Evolutionary conservation across 805 yeast species (phyloP), one percentile per base, ranked within the genome.

Genomic region (Teunomyces pallodes): DNA sequence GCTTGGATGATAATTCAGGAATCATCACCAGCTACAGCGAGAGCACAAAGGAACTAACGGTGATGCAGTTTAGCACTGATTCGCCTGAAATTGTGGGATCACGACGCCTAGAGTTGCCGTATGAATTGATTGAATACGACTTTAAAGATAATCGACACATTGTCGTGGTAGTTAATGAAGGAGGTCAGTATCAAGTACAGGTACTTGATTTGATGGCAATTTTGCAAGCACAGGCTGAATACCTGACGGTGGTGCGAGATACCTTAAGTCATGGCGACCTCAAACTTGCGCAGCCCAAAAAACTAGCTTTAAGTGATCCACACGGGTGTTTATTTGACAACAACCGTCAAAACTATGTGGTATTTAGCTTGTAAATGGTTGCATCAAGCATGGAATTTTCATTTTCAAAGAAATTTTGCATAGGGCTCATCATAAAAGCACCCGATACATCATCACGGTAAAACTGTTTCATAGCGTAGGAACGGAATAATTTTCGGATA

Each of bases 261-360:
- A 20, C 43, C 5, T 35, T 51, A n/a, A 17, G 27, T 5, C 40
- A 38, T 9, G 44, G 41, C 4, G 32, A 45, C 3, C 32, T 54
- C 7, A 33, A 43, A 9, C 51, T 59, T n/a, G 45, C 49, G 31
- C 46, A 55, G n/a, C 76, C 79, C 1, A 49, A 54, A 3, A 57
- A 57, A 42, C 33, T 76, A 38, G 56, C 74, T 0, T 51, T 69
- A n/a, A 73, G 66, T 48, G 50, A 64, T 24, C 49, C 62, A 0
- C 59, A 64, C 36, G 77, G 73, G 5, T 72, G 77, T 49, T 49
- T 79, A 12, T 50, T 78, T 31, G 81, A 76, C 51, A 52, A 59
- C 7, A 57, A 70, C 24, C 70, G 60, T 43, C 73, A 68, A 50
- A 65, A 70, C 45, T 77, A 75, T 53, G 52, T 63, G 26, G 66